Evolutionary conservation across 2,329 filamentous ascomycete species (phyloP).

Genomic region (Aspergillus vadensis): DNA sequence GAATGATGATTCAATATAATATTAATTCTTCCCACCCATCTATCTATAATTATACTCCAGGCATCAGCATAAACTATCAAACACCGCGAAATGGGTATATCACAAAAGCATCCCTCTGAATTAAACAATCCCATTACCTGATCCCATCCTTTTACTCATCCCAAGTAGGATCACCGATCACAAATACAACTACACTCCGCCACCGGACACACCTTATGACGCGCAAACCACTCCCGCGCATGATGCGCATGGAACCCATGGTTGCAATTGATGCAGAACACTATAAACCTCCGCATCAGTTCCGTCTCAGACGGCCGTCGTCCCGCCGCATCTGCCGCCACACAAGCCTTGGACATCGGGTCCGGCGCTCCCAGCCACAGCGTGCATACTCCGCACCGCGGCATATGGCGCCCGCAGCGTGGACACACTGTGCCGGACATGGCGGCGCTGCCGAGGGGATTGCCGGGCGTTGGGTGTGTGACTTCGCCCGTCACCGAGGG

Average conservation of each 20-base stretch:
- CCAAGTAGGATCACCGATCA: slow-evolving; percentile 33
- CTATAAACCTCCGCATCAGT: slow-evolving; percentile 57
- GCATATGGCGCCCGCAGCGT: slow-evolving; percentile 63
- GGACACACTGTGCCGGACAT: slow-evolving; percentile 59
- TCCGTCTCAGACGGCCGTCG: slow-evolving; percentile 41
- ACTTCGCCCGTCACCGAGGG: slow-evolving; percentile 33
- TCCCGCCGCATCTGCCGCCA: slow-evolving; percentile 38
- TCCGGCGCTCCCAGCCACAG: slow-evolving; percentile 63
- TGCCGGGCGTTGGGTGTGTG: slow-evolving; percentile 37
- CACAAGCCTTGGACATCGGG: slow-evolving; percentile 47
- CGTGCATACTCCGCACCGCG: slow-evolving; percentile 63
- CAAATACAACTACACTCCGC: slow-evolving; percentile 46
- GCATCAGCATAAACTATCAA: background rate
- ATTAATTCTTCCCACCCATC: no score
- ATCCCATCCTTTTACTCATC: no score
- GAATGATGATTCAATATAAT: no score
- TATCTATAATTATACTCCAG: no score
- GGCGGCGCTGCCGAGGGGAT: slow-evolving; percentile 37
- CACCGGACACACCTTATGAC: slow-evolving; percentile 43
- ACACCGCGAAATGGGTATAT: slow-evolving; percentile 17
- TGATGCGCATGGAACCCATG: slow-evolving; percentile 67
- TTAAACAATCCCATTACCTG: no score
- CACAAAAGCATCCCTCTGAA: slow-evolving; percentile 4
- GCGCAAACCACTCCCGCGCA: slow-evolving; percentile 61
- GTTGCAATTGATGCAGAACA: slow-evolving; percentile 64